Evolutionary conservation across 768 basidiomycete genomes (phyloP), one percentile per base, ranked within the genome.

Genomic region (Mrakia blollopis): DNA sequence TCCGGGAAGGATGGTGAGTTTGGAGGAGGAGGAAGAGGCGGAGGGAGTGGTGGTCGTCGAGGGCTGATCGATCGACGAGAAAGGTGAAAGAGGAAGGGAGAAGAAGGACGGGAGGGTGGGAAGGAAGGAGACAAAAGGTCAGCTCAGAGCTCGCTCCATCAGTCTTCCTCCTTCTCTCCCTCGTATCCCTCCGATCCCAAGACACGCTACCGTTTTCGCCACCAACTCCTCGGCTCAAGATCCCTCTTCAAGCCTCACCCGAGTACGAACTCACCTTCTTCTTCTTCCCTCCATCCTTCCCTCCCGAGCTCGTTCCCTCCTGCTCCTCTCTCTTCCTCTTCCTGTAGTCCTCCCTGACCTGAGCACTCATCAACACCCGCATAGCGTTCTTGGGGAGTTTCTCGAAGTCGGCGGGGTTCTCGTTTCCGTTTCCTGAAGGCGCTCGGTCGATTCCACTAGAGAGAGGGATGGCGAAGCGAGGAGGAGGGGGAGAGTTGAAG

Each of bases 321-420:
- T 30, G 18, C 28, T n/a, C 57, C 13, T 1, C 23, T 30, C 57
- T 7, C 28, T 13, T 3, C 18, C 57, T 13, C 62, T 0, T 18
- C 52, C 72, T 21, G 68, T 70, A 78, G 13, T 78, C 73, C 28
- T 68, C 73, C 67, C 73, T 65, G 14, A 69, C 62, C 47, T 74
- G 37, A n/a, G 69, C 69, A 10, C 65, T 69, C 57, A 74, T 73
- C 28, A 78, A 52, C 52, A 78, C 60, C 18, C 77, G 54, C 73
- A 78, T 60, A 0, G 77, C 77, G 32, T 52, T 50, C 67, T 78
- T 78, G 65, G 77, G 77, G 11, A 68, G 30, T 5, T 74, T 72
- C 18, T 73, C 77, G 39, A 74, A 50, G 10, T 74, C 77, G 18
- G 44, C 39, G 10, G 39, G 23, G 10, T 11, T 23, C 41, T 73